Evolutionary conservation across 208 protist species (phyloP), one percentile per base, ranked within the genome.

Genomic region (Tritrichomonas musculus): DNA sequence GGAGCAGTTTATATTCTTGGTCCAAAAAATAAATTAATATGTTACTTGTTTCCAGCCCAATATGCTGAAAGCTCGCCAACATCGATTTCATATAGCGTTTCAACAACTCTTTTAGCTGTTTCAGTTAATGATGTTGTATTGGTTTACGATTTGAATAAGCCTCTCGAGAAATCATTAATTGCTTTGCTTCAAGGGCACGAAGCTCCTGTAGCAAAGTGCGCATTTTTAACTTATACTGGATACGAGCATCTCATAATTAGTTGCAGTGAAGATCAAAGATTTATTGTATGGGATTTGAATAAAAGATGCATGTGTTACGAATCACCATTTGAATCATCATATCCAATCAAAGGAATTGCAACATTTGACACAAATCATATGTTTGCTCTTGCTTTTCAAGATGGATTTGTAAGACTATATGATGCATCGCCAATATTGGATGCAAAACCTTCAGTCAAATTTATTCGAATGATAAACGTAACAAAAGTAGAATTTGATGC

Each of bases 231-330:
- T 20, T 88, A 88, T 27, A 20, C 44, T n/a, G 47, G 77, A 13
- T 88, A 88, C 47, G 77, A 88, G 47, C 77, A 88, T 30, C 41
- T 88, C 4, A 25, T 88, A 1, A 57, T 88, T 88, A 57, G 47
- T 14, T 88, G 77, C 30, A 57, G 77, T 88, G 77, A 88, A 57
- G 77, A 88, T 30, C 33, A 30, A 8, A 53, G 77, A 33, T 88
- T 88, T 57, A 53, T 53, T 11, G 77, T 88, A 11, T 88, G 77
- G 77, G 77, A 88, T 57, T 57, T 88, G 57, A 88, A 88, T 39
- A 44, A 49, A n/a, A 53, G 77, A 57, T 53, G 41, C 20, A 44
- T 53, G 2, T 53, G 41, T n/a, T 88, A 88, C 17, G 77, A 88
- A 17, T 88, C 77, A 39, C 77, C 77, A 88, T 55, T 41, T 57